Base-by-base conservation (phyloP, 306 rosid genomes). In the Argentina anserina region DNA sequence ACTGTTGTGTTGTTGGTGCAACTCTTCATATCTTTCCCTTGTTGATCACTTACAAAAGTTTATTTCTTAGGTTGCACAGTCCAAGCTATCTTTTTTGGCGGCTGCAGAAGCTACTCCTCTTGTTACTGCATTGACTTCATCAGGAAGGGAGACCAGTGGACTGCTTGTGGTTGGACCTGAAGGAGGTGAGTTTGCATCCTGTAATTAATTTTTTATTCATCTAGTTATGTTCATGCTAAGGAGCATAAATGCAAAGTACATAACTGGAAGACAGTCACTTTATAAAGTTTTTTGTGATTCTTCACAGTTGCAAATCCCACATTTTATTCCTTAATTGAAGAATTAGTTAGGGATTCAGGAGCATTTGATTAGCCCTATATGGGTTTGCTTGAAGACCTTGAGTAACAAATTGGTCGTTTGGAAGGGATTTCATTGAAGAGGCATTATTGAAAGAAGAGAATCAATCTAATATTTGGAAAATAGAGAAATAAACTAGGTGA, bases 81-180 rank as follows among this genome's bases (percentile, higher is more conserved):
- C 97, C 59, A 85, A 86, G 84, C 74, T 89, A 73, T 87, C 91
- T 47, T 88, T 93, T 71, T 73, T 91, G 70, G 98, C 97, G 7
- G 87, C 80, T 28, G 96, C 97, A 73, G 86, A 89, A 78, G 97
- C 88, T 40, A 64, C 81, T 61, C 92, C 97, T 33, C 87, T 93
- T 78, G 81, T 87, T 52, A 75, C 81, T 80, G 88, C 85, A 39
- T 84, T 93, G 85, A 59, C 79, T 26, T 70, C 82, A 41, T 76
- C 81, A 66, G 76, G 74, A 69, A 74, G 60, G 42, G 86, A 87
- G 78, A 67, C 84, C 37, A 69, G 85, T 62, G 96, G 98, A 70
- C 73, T 91, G 83, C 73, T 93, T 74, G 79, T 93, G 69, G 63
- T 91, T 39, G 98, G 98, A 81, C 97, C 98, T 52, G 97, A 93